Evolutionary conservation across 2,329 filamentous ascomycete species (phyloP).

Genomic region (Fusarium caatingaense): DNA sequence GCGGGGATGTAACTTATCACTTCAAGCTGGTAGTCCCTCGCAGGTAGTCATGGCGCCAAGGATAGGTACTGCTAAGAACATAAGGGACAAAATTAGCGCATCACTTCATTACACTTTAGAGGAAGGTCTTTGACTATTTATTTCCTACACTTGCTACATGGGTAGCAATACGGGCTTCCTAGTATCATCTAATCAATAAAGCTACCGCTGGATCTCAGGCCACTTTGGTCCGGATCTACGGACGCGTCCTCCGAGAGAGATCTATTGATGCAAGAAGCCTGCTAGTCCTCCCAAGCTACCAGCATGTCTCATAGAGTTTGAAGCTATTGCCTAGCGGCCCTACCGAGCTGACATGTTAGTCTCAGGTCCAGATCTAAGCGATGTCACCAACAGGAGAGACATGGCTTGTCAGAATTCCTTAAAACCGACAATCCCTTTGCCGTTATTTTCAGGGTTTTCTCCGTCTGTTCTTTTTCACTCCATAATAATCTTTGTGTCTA

Average conservation of each 20-base stretch:
- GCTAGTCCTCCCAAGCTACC: background rate
- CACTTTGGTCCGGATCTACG: background rate
- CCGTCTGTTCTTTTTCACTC: background rate
- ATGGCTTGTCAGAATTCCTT: slow-evolving; percentile 11
- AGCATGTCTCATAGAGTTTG: slow-evolving; percentile 2
- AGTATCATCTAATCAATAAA: background rate
- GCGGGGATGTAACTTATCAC: background rate
- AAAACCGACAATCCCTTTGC: background rate
- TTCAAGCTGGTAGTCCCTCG: background rate
- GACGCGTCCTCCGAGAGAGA: background rate
- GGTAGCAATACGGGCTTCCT: background rate
- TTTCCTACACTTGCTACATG: background rate
- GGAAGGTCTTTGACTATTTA: background rate
- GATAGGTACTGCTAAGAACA: background rate
- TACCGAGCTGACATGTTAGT: background rate
- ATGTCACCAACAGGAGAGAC: background rate
- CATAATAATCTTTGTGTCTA: too few relatives aligned
- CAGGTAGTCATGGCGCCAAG: background rate
- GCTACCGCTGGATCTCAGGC: background rate
- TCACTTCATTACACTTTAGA: fast-evolving
- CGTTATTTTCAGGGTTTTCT: background rate
- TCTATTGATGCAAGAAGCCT: background rate
- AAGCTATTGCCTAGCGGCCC: slow-evolving; percentile 16
- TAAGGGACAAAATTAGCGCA: background rate
- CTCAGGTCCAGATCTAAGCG: slow-evolving; percentile 13